Base-by-base conservation (phyloP, 495 filamentous ascomycete species). In the Penicillium robsamsonii region DNA sequence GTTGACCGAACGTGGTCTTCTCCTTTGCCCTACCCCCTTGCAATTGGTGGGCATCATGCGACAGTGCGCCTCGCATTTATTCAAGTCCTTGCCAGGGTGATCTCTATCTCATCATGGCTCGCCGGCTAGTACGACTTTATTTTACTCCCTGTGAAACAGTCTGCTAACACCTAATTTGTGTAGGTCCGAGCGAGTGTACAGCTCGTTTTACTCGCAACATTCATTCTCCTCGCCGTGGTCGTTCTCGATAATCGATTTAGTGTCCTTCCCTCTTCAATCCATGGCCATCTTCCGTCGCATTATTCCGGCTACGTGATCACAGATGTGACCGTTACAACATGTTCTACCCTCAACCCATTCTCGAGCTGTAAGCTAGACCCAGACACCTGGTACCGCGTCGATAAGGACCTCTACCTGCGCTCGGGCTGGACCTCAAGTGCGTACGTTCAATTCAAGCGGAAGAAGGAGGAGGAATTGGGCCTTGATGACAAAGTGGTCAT, bases 381-480 rank as follows among this genome's bases (percentile, higher is more conserved):
- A n/a, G 73, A 81, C 42, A 66, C 78, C 54, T 98, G 94, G 94
- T 82, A 88, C 57, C 85, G 89, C 50, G 76, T 97, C 57, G 89
- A 96, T 53, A 98, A 97, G 75, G 92, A 98, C 66, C 81, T 98
- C 1, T 94, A 92, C 70, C 80, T 98, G 17, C 81, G 80, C 56
- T 80, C 80, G 41, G 80, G 82, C 47, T 90, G 87, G 82, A 75
- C 91, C 43, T 85, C 83, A 38, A 86, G 81, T 66, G 95, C 92
- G 47, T 97, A 88, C 70, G 68, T 98, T 29, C 87, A 93, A 66
- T 82, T 97, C 53, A 80, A 90, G 68, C 79, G 91, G 38, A 96
- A 92, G 82, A 85, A 86, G 61, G 93, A 97, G 73, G 88, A 94
- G 65, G 92, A 97, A 41, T 79, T 97, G 46, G 73, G 72, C 20